Percentiles rank a stretch among this genome's conserved stretches.
phyloP scores from a whole-genome alignment of 371 early-diverging fungal species.

The Mucor ambiguus region DNA sequence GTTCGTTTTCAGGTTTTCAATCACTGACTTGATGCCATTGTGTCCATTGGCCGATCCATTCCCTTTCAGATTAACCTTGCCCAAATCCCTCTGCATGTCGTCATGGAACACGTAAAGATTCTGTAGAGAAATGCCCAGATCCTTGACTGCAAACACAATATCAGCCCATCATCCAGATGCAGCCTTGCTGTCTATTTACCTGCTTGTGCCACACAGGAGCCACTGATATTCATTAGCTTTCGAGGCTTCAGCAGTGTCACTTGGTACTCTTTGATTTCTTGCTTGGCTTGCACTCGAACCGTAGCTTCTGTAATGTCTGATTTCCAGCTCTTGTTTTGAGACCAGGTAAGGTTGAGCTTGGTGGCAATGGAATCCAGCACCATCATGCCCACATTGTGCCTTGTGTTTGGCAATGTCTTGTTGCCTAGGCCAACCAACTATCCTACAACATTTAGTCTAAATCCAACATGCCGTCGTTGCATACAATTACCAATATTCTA shows the following conservation, averaged over 20 bases:
- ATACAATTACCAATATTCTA: slow-evolving; percentile 14
- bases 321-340: slow-evolving; percentile 41
- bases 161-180: neutral
- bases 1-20: slow-evolving; percentile 51
- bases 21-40: slow-evolving; percentile 76
- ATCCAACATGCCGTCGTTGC: neutral
- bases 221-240: slow-evolving; percentile 74
- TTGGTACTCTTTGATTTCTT: slow-evolving; percentile 33
- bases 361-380: slow-evolving; percentile 62
- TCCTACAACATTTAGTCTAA: neutral
- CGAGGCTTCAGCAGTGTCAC: slow-evolving; percentile 66
- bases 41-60: slow-evolving; percentile 72
- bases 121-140: slow-evolving; percentile 36
- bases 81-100: slow-evolving; percentile 73
- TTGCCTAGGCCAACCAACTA: slow-evolving; percentile 80
- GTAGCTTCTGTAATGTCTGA: slow-evolving; percentile 46
- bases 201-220: slow-evolving; percentile 68
- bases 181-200: slow-evolving; percentile 39
- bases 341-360: slow-evolving; percentile 53
- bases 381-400: slow-evolving; percentile 82
- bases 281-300: slow-evolving; percentile 16
- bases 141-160: slow-evolving; percentile 31
- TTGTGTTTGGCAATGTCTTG: slow-evolving; percentile 60
- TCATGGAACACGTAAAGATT: slow-evolving; percentile 75
- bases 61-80: slow-evolving; percentile 62